Conservation (phyloP, 768 basidiomycete genomes). For the Xerocomus brunneocitrinus region DNA sequence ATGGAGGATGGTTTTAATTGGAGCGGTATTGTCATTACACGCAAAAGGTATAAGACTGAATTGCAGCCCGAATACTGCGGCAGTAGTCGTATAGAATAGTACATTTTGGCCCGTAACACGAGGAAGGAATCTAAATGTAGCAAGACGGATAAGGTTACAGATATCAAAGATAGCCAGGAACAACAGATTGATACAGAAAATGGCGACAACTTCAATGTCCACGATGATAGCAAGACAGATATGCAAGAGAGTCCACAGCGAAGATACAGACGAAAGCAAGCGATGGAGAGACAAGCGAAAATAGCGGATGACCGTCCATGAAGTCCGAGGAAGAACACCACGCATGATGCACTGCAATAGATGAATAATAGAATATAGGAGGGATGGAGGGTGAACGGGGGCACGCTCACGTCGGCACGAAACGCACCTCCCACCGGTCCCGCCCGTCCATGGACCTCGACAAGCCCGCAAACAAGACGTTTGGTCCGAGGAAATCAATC, state of each 20-base stretch:
- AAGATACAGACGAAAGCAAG: conserved; percentile 12
- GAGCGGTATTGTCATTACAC: too few relatives aligned
- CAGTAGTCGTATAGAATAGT: background rate
- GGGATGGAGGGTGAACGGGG: background rate
- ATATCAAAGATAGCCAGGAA: background rate
- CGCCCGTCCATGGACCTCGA: conserved; percentile 22
- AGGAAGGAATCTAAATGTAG: background rate
- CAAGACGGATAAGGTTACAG: background rate
- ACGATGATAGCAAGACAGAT: conserved; percentile 5
- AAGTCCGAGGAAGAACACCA: conserved; percentile 7
- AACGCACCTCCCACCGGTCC: conserved; percentile 28
- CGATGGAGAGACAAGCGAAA: background rate
- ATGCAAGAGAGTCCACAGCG: conserved; percentile 7
- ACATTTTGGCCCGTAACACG: background rate
- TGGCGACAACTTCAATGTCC: conserved; percentile 3
- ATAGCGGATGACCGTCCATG: conserved; percentile 12
- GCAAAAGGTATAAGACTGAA: background rate
- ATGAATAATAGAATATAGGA: conserved; percentile 16
- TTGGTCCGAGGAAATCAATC: conserved; percentile 35
- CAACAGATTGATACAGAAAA: conserved; percentile 14
- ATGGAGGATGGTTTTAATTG: too few relatives aligned
- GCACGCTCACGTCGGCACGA: conserved; percentile 17
- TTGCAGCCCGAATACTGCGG: background rate
- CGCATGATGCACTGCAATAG: conserved; percentile 5
- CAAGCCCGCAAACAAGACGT: conserved; percentile 30